Evolutionary conservation across 2,329 filamentous ascomycete genomes (phyloP).

Genomic region (Emmonsia crescens): DNA sequence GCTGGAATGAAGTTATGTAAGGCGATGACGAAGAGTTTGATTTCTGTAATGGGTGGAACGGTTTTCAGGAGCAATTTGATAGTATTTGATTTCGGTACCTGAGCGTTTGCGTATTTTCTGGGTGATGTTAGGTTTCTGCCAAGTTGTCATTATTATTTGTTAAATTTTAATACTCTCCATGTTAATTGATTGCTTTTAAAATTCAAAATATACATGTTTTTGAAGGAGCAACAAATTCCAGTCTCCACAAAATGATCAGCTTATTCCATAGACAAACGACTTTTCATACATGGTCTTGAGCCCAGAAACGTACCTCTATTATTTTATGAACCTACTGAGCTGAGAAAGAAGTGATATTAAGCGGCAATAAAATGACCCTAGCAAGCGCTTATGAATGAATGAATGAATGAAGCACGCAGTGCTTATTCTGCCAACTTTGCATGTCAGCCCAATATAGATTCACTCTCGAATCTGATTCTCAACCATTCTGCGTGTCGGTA

Average conservation of each 20-base stretch:
- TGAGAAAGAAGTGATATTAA: neutral
- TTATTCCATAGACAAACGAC: too few relatives aligned
- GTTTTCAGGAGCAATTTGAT: neutral
- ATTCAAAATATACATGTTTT: too few relatives aligned
- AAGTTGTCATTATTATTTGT: neutral
- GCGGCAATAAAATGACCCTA: neutral
- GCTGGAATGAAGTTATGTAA: constrained; percentile 6
- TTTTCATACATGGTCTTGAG: neutral
- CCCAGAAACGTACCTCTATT: neutral
- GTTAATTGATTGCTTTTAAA: neutral
- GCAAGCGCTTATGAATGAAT: neutral
- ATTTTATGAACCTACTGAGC: neutral
- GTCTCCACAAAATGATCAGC: neutral
- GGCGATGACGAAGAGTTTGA: neutral
- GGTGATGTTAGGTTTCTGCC: neutral
- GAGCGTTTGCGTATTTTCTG: neutral
- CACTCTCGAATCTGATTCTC: neutral
- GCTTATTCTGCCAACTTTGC: neutral
- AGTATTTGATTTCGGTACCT: neutral
- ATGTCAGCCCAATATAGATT: neutral
- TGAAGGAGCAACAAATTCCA: neutral
- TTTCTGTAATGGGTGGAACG: neutral
- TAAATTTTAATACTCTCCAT: neutral
- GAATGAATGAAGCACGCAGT: neutral
- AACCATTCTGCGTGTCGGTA: too few relatives aligned